These are phyloP conservation scores for Xylaria sp. DNA, from an alignment of 2,329 filamentous ascomycete genomes.

Conservation along the genomic window DNA sequence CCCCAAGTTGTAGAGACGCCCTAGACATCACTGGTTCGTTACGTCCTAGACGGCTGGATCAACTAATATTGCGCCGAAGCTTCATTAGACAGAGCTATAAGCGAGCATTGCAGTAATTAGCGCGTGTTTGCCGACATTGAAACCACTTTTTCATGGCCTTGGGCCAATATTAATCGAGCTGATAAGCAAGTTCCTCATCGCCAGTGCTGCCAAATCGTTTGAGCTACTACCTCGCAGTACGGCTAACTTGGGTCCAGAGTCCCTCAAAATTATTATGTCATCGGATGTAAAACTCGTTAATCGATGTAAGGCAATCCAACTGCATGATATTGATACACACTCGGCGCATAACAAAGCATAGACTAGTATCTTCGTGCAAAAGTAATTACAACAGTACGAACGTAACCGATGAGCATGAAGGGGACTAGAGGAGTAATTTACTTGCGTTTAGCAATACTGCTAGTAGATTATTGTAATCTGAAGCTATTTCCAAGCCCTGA, in stretches of 20 bases:
- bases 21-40: background rate
- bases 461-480: too few relatives aligned
- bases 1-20: background rate
- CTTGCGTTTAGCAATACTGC: too few relatives aligned
- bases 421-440: too few relatives aligned
- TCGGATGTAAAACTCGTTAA: background rate
- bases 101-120: conserved; percentile 8
- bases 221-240: background rate
- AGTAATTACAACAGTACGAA: background rate
- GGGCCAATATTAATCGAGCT: background rate
- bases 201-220: background rate
- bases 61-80: background rate
- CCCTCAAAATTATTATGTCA: background rate
- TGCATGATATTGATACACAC: background rate
- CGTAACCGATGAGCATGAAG: background rate
- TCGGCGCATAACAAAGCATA: background rate
- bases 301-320: background rate
- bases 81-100: conserved; percentile 17
- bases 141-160: background rate
- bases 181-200: background rate
- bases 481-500: too few relatives aligned
- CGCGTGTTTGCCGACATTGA: conserved; percentile 16
- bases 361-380: background rate
- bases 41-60: background rate
- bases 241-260: background rate